Conservation (phyloP, 129 eudicot species). For the Flaveria robusta region DNA sequence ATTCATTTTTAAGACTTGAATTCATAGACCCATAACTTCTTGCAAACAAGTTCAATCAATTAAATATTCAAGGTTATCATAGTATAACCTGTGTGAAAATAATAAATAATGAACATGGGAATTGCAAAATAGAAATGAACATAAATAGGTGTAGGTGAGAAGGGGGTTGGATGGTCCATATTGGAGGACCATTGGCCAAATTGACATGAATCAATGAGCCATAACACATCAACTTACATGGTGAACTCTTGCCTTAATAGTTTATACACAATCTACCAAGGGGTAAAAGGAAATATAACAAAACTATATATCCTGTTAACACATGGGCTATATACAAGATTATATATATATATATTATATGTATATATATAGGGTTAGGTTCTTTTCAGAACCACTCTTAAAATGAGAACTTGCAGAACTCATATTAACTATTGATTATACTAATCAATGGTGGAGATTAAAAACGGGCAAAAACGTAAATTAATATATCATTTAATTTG, state of each 20-base stretch:
- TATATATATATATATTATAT: too few relatives aligned
- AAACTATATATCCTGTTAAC: too few relatives aligned
- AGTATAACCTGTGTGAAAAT: not conserved
- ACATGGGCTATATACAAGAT: too few relatives aligned
- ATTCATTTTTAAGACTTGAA: not conserved
- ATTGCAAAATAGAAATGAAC: slow-evolving; percentile 21
- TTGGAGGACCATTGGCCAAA: slow-evolving; percentile 30
- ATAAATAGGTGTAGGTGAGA: slow-evolving; percentile 18
- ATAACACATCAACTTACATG: slow-evolving; percentile 25
- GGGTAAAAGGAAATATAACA: not conserved
- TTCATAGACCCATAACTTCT: not conserved
- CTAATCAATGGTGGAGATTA: too few relatives aligned
- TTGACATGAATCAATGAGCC: slow-evolving; percentile 12
- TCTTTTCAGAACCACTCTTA: too few relatives aligned
- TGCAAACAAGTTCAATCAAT: not conserved
- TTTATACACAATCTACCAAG: slow-evolving; percentile 16
- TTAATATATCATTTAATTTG: too few relatives aligned
- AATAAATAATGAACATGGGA: slow-evolving; percentile 18
- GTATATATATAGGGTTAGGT: too few relatives aligned
- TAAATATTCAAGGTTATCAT: not conserved
- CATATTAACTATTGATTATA: too few relatives aligned
- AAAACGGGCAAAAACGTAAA: too few relatives aligned
- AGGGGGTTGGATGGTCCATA: slow-evolving; percentile 25
- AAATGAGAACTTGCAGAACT: too few relatives aligned
- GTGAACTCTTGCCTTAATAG: not conserved